These are phyloP conservation scores for Rhizopus microsporus DNA, from an alignment of 371 early-diverging fungal genomes.

Conservation along the genomic window DNA sequence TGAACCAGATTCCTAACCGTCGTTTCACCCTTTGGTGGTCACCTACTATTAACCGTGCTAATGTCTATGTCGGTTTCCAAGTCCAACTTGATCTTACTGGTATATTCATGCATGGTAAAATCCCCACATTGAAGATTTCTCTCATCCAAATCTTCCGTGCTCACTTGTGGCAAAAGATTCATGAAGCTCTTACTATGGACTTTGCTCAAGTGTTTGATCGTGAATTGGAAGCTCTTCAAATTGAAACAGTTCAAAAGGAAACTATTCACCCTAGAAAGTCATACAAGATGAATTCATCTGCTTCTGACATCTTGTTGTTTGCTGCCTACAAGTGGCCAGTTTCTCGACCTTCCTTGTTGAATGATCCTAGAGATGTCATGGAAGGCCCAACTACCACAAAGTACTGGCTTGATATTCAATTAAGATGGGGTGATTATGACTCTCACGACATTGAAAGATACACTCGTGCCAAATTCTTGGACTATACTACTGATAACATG, in stretches of 20 bases:
- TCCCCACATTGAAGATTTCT: constrained; percentile 98
- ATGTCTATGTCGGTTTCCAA: constrained; percentile 99
- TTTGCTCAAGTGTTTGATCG: constrained; percentile 97
- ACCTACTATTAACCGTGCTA: constrained; percentile 93
- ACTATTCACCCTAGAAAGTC: constrained; percentile 98
- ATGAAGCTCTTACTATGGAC: constrained; percentile 95
- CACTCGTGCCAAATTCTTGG: constrained; percentile 97
- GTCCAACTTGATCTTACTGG: constrained; percentile 98
- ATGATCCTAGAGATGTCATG: constrained; percentile 89
- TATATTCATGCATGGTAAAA: constrained; percentile 99
- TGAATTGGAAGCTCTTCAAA: constrained; percentile 96
- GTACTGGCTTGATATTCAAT: constrained; percentile 98
- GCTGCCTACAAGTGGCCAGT: constrained; percentile 98
- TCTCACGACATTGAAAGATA: constrained; percentile 98
- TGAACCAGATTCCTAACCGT: constrained; percentile 99
- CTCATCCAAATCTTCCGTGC: constrained; percentile 99
- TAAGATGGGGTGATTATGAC: constrained; percentile 99
- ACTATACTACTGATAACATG: constrained; percentile 97
- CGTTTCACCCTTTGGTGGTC: constrained; percentile 99
- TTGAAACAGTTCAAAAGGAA: constrained; percentile 98
- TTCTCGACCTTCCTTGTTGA: constrained; percentile 91
- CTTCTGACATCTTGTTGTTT: constrained; percentile 90
- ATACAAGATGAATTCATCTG: constrained; percentile 94
- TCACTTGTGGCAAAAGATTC: constrained; percentile 99
- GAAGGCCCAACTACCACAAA: constrained; percentile 96